These are phyloP conservation scores for Aspergillus texensis DNA, from an alignment of 2,329 filamentous ascomycete genomes.

Conservation along the genomic window DNA sequence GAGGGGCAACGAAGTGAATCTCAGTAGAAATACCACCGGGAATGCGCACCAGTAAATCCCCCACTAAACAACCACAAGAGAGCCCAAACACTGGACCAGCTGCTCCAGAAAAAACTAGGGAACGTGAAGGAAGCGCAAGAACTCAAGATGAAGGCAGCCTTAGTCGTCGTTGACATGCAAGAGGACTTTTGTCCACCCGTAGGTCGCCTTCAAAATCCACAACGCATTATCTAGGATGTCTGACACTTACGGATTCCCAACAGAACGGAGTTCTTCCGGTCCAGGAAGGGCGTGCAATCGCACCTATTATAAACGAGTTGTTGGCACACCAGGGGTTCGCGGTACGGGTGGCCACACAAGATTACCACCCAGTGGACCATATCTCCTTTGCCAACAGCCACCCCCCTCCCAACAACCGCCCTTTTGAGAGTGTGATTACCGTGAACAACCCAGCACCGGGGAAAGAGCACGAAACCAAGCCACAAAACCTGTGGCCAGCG, in stretches of 20 bases:
- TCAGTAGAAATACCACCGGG: background rate
- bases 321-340: constrained; percentile 68
- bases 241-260: constrained; percentile 4
- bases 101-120: background rate
- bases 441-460: constrained; percentile 54
- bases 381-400: constrained; percentile 90
- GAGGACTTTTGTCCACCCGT: constrained; percentile 94
- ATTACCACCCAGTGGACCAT: constrained; percentile 83
- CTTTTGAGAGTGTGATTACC: constrained; percentile 67
- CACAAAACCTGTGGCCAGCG: constrained; percentile 78
- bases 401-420: constrained; percentile 58
- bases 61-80: background rate
- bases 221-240: constrained; percentile 1
- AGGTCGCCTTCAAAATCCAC: constrained; percentile 36
- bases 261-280: constrained; percentile 86
- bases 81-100: background rate
- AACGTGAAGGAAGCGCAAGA: background rate
- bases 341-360: constrained; percentile 81
- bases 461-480: constrained; percentile 64
- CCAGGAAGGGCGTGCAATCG: constrained; percentile 69
- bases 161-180: constrained; percentile 84
- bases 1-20: background rate
- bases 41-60: background rate
- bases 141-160: constrained; percentile 49
- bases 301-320: constrained; percentile 72